phyloP scores from a whole-genome alignment of 2,329 filamentous ascomycete genomes.

The Ophiostoma australiae region DNA sequence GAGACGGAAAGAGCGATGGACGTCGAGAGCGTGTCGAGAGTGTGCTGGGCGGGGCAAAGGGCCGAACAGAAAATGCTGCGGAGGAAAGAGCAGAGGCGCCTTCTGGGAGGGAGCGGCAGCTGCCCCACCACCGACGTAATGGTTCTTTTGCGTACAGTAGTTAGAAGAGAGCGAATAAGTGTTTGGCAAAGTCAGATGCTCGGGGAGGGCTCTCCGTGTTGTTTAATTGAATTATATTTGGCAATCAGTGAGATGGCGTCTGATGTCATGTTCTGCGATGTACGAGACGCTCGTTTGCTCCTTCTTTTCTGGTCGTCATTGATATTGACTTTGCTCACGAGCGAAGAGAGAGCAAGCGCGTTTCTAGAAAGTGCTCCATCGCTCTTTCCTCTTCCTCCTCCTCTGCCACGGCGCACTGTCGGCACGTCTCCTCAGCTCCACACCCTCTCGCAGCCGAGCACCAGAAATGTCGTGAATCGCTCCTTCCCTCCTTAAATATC shows the following conservation, averaged over 20 bases:
- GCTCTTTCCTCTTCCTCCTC: neutral
- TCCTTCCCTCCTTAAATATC: slow-evolving; percentile 16
- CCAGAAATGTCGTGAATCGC: neutral
- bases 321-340: neutral
- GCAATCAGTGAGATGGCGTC: neutral
- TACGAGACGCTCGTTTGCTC: neutral
- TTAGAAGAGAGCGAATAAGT: neutral
- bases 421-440: slow-evolving; percentile 12
- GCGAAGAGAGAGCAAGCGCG: no score
- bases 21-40: neutral
- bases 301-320: neutral
- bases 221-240: neutral
- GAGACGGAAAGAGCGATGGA: slow-evolving; percentile 8
- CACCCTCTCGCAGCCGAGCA: slow-evolving; percentile 6
- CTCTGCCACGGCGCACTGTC: neutral
- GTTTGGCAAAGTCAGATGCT: neutral
- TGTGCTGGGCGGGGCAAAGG: slow-evolving; percentile 22
- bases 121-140: slow-evolving; percentile 26
- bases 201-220: neutral
- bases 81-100: neutral
- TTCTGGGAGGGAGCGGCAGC: neutral
- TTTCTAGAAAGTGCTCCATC: slow-evolving; percentile 6
- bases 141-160: slow-evolving; percentile 1
- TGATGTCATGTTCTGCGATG: neutral
- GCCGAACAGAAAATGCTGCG: slow-evolving; percentile 18